Evolutionary conservation across 1,284 basidiomycete species (phyloP), one percentile per base, ranked within the genome.

Genomic region (Cystobasidium slooffiae): DNA sequence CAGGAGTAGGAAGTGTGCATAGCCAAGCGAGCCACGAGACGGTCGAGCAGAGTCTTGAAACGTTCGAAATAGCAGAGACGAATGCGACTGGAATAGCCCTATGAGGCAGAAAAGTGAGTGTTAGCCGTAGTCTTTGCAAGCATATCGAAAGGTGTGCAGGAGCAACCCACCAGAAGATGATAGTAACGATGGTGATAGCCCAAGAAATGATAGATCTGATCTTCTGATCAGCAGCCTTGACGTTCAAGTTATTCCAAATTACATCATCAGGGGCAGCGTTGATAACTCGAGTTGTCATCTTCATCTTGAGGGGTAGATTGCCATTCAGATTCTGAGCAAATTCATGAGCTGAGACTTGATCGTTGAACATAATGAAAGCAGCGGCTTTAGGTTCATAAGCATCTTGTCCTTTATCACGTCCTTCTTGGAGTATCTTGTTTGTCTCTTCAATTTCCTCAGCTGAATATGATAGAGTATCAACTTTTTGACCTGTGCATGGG

Each of bases 61-160:
- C 85, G 81, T 98, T 98, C 37, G 91, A 91, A 74, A 97, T 88
- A 87, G 83, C 97, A 92, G 81, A 96, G 97, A 0, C 93, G 91
- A 81, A 95, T 94, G 84, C 98, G 18, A 66, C 64, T 5, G 64
- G 64, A 22, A 66, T 53, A 4, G 64, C 51, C 64, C 64, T 66
- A 39, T 31, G 14, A n/a, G n/a, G n/a, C n/a, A n/a, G n/a, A n/a
- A n/a, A n/a, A n/a, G n/a, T n/a, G n/a, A n/a, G n/a, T n/a, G n/a
- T n/a, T n/a, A n/a, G n/a, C n/a, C n/a, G n/a, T n/a, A n/a, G n/a
- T n/a, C n/a, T n/a, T n/a, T n/a, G n/a, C n/a, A n/a, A n/a, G n/a
- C n/a, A n/a, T n/a, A n/a, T n/a, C n/a, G n/a, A n/a, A n/a, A n/a
- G n/a, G 56, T 63, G n/a, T 10, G 61, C 9, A 55, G 12, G 39